phyloP scores from a whole-genome alignment of 108 stramenopile species.

The Thalassiosira profunda region DNA sequence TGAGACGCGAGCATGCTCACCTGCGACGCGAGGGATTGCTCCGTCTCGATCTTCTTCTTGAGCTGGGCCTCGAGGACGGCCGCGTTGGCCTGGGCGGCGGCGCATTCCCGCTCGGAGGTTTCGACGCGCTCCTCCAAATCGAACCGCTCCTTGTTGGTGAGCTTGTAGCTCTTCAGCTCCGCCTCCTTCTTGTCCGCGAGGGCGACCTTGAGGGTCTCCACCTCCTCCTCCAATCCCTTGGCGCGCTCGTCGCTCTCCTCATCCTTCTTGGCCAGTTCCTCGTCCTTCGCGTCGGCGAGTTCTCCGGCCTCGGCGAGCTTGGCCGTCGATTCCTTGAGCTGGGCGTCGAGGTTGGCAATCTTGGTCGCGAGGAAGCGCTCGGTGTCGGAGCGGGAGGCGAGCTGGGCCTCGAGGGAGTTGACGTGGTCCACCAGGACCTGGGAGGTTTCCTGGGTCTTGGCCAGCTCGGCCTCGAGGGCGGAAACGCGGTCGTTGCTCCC shows the following conservation, averaged over 20 bases:
- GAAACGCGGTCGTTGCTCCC: conserved; percentile 22
- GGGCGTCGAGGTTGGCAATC: conserved; percentile 69
- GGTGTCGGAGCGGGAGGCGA: conserved; percentile 64
- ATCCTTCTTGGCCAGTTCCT: conserved; percentile 49
- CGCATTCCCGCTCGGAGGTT: conserved; percentile 52
- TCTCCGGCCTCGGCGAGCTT: conserved; percentile 43
- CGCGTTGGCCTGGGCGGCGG: conserved; percentile 55
- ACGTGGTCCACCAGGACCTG: conserved; percentile 86
- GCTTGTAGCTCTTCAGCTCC: conserved; percentile 34
- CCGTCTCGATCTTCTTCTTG: conserved; percentile 75
- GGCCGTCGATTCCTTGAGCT: conserved; percentile 38
- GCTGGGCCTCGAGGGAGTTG: conserved; percentile 75
- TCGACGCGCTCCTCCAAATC: conserved; percentile 38
- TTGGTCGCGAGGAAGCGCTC: conserved; percentile 81
- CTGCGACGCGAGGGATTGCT: conserved; percentile 67
- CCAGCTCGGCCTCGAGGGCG: conserved; percentile 65
- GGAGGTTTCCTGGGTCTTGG: conserved; percentile 71
- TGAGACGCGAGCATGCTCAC: conserved; percentile 61
- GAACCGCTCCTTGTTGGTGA: conserved; percentile 49
- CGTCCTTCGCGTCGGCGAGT: conserved; percentile 17
- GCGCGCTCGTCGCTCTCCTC: conserved; percentile 24
- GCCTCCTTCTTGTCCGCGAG: conserved; percentile 26
- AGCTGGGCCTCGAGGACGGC: conserved; percentile 70
- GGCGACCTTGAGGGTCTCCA: conserved; percentile 23
- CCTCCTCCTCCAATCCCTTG: conserved; percentile 17